A percentile compares a stretch with the other conserved stretches of the same genome.
Evolutionary conservation across 129 eudicot species (phyloP).

Genomic region (Lonicera japonica): DNA sequence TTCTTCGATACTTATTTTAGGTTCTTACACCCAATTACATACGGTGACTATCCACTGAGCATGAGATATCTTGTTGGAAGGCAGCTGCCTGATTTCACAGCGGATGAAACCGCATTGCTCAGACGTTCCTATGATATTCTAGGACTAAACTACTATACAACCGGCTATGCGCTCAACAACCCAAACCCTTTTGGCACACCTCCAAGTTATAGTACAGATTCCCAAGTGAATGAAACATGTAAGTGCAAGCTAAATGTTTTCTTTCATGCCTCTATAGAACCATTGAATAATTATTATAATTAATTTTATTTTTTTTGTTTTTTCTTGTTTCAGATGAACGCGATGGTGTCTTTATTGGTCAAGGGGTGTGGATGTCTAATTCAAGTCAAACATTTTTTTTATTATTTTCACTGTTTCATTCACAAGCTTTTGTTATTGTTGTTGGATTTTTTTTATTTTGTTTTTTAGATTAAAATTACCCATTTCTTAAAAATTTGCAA

Average conservation of each 20-base stretch:
- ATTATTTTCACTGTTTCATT: too few relatives aligned
- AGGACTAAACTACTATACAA: conserved; percentile 33
- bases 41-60: conserved; percentile 14
- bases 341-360: conserved; percentile 29
- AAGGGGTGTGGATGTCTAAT: conserved; percentile 18
- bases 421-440: too few relatives aligned
- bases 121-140: conserved; percentile 31
- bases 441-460: too few relatives aligned
- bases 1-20: not conserved
- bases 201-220: conserved; percentile 19
- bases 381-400: too few relatives aligned
- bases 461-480: too few relatives aligned
- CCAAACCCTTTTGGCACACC: not conserved
- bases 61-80: conserved; percentile 12
- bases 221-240: conserved; percentile 5
- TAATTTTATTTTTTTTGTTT: not conserved
- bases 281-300: not conserved
- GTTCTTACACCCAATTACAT: conserved; percentile 16
- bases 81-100: conserved; percentile 25
- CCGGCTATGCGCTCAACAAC: conserved; percentile 17
- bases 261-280: not conserved
- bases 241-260: not conserved
- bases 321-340: conserved; percentile 16
- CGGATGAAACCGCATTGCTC: conserved; percentile 13
- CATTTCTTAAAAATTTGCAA: too few relatives aligned